Evolutionary conservation across 2,329 filamentous ascomycete genomes (phyloP).

Genomic region (Beauveria sp.): DNA sequence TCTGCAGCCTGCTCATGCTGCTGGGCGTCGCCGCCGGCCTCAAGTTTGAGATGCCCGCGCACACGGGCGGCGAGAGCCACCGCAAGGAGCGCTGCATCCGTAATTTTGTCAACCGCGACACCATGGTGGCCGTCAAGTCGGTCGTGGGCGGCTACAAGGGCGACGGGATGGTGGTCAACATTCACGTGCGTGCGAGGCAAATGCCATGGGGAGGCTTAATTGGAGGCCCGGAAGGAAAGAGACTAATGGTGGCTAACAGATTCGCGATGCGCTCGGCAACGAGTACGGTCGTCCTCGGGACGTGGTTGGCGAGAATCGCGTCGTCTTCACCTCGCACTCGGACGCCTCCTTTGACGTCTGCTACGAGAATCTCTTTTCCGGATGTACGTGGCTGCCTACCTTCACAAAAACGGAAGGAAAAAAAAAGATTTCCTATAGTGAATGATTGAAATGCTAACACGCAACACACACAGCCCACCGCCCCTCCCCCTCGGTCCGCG

Average conservation of each 20-base stretch:
- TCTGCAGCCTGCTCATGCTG: conserved; percentile 52
- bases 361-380: conserved; percentile 76
- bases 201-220: too few relatives aligned
- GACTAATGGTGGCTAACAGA: conserved; percentile 44
- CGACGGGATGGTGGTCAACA: conserved; percentile 89
- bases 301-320: conserved; percentile 82
- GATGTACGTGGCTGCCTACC: conserved; percentile 46
- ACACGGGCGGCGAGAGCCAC: conserved; percentile 39
- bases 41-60: conserved; percentile 86
- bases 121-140: conserved; percentile 90
- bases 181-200: conserved; percentile 59
- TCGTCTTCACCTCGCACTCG: conserved; percentile 86
- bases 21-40: conserved; percentile 56
- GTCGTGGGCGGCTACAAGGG: conserved; percentile 78
- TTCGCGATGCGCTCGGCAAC: conserved; percentile 90
- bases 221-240: too few relatives aligned
- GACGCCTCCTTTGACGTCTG: conserved; percentile 95
- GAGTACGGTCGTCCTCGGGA: conserved; percentile 91
- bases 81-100: conserved; percentile 84
- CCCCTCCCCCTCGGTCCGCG: conserved; percentile 49
- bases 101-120: conserved; percentile 90
- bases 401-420: too few relatives aligned
- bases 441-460: not conserved
- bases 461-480: conserved; percentile 23
- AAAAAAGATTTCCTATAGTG: not conserved